These are phyloP conservation scores for Trichoderma cornu-damae DNA, from an alignment of 2,329 filamentous ascomycete genomes.

Conservation along the genomic window DNA sequence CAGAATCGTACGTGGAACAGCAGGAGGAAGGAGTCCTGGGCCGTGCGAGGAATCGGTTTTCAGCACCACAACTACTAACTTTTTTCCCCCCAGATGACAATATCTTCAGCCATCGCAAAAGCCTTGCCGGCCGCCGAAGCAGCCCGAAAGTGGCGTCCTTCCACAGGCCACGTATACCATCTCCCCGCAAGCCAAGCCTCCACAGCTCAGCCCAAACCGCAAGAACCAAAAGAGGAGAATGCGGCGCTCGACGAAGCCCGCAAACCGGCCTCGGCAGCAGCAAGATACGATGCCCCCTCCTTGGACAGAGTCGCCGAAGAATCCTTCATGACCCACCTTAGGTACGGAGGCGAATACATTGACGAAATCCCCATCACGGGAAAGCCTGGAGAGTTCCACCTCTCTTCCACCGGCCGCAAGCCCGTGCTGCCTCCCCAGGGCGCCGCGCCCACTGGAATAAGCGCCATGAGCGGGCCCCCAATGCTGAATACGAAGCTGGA, in stretches of 20 bases:
- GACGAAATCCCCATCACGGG: slow-evolving; percentile 65
- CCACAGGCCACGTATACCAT: slow-evolving; percentile 49
- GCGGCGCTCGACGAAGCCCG: slow-evolving; percentile 39
- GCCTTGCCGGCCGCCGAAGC: slow-evolving; percentile 47
- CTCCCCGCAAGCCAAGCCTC: slow-evolving; percentile 31
- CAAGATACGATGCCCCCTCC: slow-evolving; percentile 37
- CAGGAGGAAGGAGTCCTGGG: too few relatives aligned
- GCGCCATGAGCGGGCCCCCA: slow-evolving; percentile 33
- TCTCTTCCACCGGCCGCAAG: slow-evolving; percentile 56
- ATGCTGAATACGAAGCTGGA: slow-evolving; percentile 40
- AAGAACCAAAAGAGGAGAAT: slow-evolving; percentile 44
- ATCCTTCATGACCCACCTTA: slow-evolving; percentile 52
- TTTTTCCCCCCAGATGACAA: slow-evolving; percentile 41
- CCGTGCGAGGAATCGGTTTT: background rate
- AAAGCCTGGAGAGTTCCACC: slow-evolving; percentile 59
- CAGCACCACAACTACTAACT: too few relatives aligned
- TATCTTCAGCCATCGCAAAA: slow-evolving; percentile 51
- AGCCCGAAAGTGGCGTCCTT: slow-evolving; percentile 51
- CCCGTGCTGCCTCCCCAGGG: slow-evolving; percentile 32
- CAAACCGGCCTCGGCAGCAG: slow-evolving; percentile 29
- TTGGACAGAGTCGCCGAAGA: slow-evolving; percentile 52
- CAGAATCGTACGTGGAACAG: slow-evolving; percentile 49
- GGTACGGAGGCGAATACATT: slow-evolving; percentile 59
- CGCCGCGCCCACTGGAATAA: slow-evolving; percentile 30
- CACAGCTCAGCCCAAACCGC: slow-evolving; percentile 26